Base-by-base conservation (phyloP, 2,329 filamentous ascomycete species). In the Ophiosphaerella korrae region DNA sequence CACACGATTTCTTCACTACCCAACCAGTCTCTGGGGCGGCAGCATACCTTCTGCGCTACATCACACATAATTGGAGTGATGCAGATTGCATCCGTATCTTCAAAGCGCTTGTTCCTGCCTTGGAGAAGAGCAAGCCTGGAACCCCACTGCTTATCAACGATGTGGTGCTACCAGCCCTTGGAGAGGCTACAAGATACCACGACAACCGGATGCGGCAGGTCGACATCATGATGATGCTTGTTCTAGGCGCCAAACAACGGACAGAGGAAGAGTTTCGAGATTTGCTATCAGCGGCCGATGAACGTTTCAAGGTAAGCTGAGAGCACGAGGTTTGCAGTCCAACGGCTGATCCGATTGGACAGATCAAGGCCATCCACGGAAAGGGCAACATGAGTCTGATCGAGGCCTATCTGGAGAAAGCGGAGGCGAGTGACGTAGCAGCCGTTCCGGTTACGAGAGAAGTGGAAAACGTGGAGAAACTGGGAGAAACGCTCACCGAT, bases 41-140 rank as follows among this genome's bases (percentile, higher is more conserved):
- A 36, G 63, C 64, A 3, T 78, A 74, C 52, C 57, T 77, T 7
- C 58, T 78, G n/a, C 70, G 75, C 13, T 70, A 68, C 47, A 65
- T 76, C n/a, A 58, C 74, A 9, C 76, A 78, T 52, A 76, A 78
- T 47, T 76, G 70, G 71, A 61, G 61, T 16, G 73, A 77, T 44
- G 57, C 62, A 16, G 67, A 77, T 26, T 68, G 66, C 29, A 58
- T 71, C n/a, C 61, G 54, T 7, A 75, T 78, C 26, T 56, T 78
- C 34, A 54, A 54, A 23, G 58, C 62, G 4, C 34, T 77, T 3
- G 53, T 73, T 1, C 70, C 73, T 3, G 74, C 66, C 3, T 46
- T 77, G 46, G 68, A 68, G 52, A 55, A 57, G 7, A 63, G 55
- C 26, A 35, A 32, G 7, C 46, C 54, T 7, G 63, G 58, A 1